These are phyloP conservation scores for Heliamphora exappendiculata DNA, from an alignment of 148 eudicot genomes.

Conservation along the genomic window DNA sequence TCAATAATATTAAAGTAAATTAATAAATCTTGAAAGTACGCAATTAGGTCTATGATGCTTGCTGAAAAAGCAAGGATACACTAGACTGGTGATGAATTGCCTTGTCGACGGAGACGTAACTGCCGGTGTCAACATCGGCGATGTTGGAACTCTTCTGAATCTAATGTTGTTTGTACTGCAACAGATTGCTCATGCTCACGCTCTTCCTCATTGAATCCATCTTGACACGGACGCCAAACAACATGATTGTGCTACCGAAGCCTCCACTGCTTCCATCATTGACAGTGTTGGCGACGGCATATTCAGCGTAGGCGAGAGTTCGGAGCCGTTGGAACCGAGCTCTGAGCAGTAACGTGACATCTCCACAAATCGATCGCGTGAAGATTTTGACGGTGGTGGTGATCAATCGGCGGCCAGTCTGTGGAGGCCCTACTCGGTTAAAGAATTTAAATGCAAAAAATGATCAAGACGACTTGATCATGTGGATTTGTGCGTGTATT, in stretches of 20 bases:
- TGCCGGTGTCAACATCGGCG: constrained; percentile 10
- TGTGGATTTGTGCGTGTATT: too few relatives aligned
- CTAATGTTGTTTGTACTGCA: constrained; percentile 54
- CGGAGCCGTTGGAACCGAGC: neutral
- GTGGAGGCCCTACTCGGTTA: neutral
- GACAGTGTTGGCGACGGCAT: too few relatives aligned
- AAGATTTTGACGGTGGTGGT: neutral
- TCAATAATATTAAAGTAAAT: too few relatives aligned
- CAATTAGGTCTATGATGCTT: too few relatives aligned
- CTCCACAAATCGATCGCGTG: neutral
- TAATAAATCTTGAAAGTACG: too few relatives aligned
- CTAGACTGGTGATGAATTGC: constrained; percentile 25
- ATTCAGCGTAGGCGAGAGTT: constrained; percentile 11
- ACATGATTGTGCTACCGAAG: constrained; percentile 60
- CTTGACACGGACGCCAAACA: constrained; percentile 63
- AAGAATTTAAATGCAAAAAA: too few relatives aligned
- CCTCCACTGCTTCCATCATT: too few relatives aligned
- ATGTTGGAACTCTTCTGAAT: constrained; percentile 9
- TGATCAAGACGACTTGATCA: too few relatives aligned
- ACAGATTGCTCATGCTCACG: constrained; percentile 66
- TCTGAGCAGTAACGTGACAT: constrained; percentile 12
- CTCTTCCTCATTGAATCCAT: constrained; percentile 76
- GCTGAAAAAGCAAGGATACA: too few relatives aligned
- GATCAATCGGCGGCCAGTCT: too few relatives aligned
- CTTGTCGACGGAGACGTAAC: constrained; percentile 77